phyloP scores from a whole-genome alignment of 225 moss, liverwort and hornwort genomes.

The Ulota crispa region DNA sequence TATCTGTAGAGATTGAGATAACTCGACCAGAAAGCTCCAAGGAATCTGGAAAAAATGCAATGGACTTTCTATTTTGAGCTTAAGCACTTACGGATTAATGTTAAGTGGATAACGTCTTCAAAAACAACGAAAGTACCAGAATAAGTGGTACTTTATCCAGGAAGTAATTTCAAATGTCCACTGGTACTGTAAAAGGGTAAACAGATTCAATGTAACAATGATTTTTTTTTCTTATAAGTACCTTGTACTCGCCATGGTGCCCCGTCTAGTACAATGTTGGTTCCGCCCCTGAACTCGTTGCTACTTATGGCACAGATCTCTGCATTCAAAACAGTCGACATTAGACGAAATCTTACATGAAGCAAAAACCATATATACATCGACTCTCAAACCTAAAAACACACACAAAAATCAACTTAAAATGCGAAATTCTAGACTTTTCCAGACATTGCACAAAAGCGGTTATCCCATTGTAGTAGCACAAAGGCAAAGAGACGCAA shows the following conservation, averaged over 20 bases:
- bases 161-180: background rate
- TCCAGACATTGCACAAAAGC: background rate
- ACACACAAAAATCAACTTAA: background rate
- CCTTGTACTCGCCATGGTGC: conserved; percentile 86
- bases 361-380: background rate
- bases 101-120: background rate
- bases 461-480: background rate
- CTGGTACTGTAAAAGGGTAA: background rate
- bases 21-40: background rate
- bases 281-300: conserved; percentile 91
- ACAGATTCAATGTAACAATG: conserved; percentile 9
- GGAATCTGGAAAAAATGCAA: background rate
- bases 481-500: background rate
- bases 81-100: background rate
- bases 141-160: background rate
- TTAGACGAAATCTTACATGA: background rate
- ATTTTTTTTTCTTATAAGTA: conserved; percentile 17
- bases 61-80: background rate
- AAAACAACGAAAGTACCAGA: conserved; percentile 7
- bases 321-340: conserved; percentile 38
- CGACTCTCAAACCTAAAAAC: background rate
- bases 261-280: conserved; percentile 85
- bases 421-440: background rate
- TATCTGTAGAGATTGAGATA: background rate
- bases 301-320: conserved; percentile 73